Base-by-base conservation (phyloP, 2,329 filamentous ascomycete genomes). In the Aureobasidium sp. region DNA sequence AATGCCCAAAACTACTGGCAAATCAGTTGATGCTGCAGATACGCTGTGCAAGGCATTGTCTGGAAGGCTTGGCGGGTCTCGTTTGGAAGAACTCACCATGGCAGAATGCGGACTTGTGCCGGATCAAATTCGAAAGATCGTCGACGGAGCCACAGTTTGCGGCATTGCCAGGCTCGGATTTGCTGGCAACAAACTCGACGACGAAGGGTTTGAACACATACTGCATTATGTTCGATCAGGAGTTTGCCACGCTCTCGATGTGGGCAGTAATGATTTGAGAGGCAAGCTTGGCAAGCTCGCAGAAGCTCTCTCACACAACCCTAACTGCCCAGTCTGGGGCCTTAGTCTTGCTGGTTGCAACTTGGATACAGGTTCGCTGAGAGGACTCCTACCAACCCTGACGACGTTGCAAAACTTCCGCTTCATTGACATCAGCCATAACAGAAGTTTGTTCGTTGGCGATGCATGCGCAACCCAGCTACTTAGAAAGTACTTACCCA, bases 391-490 rank as follows among this genome's bases (percentile, higher is more conserved):
- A 55, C 90, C 91, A 5, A 84, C 84, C 7, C 76, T 97, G 59
- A 80, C 82, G 30, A 84, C 81, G 66, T 77, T 97, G 61, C 80
- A 81, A 2, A 84, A 87, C 65, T 88, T 97, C 70, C 86, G 89
- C 25, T 97, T 97, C 71, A 85, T 99, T 63, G 94, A 97, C 72
- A 79, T 99, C 39, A 96, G 91, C 5, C 91, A 96, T 69, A 97
- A 97, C 68, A 88, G 82, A 36, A 85, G 85, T 25, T 79, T 99
- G 16, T 96, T 96, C 71, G 82, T 85, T 58, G 79, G 80, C 3
- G 80, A 87, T 45, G 68, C 89, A 89, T 2, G 80, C 94, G 37
- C 82, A 83, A 68, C 73, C 50, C 68, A 70, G 25, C 76, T 91
- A 3, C 79, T 97, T 61, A 82, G 94, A 68, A 90, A 89, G 76